A percentile compares a stretch with the other conserved stretches of the same genome.
Evolutionary conservation across 306 rosid species (phyloP).

Genomic region (Alnus glutinosa): DNA sequence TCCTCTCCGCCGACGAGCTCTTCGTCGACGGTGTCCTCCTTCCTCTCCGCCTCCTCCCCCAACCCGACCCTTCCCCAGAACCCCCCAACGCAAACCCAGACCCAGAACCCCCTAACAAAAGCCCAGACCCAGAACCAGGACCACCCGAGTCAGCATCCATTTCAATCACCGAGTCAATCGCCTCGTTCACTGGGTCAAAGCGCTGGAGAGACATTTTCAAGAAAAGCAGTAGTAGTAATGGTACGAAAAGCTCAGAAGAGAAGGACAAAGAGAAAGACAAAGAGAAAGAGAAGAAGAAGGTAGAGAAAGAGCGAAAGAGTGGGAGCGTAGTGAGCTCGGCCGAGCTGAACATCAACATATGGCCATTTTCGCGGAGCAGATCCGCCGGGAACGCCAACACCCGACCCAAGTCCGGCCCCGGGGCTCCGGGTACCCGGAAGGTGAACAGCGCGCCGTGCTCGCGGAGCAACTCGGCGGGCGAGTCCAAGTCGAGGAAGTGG

Average conservation of each 20-base stretch:
- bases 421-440: conserved; percentile 55
- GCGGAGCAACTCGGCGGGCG: conserved; percentile 91
- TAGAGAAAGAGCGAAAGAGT: conserved; percentile 40
- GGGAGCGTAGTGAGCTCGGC: conserved; percentile 54
- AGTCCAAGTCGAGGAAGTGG: conserved; percentile 85
- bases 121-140: conserved; percentile 35
- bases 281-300: conserved; percentile 36
- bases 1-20: conserved; percentile 89
- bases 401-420: conserved; percentile 60
- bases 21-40: conserved; percentile 80
- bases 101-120: conserved; percentile 14
- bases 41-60: conserved; percentile 64
- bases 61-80: background rate
- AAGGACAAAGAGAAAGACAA: conserved; percentile 38
- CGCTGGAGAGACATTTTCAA: conserved; percentile 87
- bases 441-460: conserved; percentile 98
- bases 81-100: conserved; percentile 13
- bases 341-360: conserved; percentile 85
- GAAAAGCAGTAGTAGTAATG: conserved; percentile 30
- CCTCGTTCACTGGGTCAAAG: conserved; percentile 58
- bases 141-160: conserved; percentile 35
- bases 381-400: conserved; percentile 75
- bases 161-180: conserved; percentile 22
- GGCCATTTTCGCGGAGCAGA: conserved; percentile 95
- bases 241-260: conserved; percentile 46